Base-by-base conservation (phyloP, 106 monocot genomes). In the Dendrobium catenatum region DNA sequence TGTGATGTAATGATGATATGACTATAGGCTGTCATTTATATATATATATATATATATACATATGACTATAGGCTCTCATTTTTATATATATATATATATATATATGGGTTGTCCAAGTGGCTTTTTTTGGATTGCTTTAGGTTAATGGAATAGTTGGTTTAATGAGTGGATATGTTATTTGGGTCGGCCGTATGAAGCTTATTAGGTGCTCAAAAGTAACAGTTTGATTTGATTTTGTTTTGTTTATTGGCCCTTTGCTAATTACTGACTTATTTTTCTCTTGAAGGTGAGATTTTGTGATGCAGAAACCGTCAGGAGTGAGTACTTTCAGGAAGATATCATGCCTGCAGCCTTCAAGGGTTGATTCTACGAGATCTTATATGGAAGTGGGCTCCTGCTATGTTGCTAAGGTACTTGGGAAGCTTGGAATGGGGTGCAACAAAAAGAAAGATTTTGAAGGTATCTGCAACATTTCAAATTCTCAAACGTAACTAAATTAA, bases 261-360 rank as follows among this genome's bases (percentile, higher is more conserved):
- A 40, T 10, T 13, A 37, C 33, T 37, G 26, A 33, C 33, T 72
- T 15, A 9, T 27, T 77, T 80, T 10, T 79, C 10, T 20, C 16
- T 76, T 76, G 11, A 73, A 89, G 92, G 92, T 89, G 86, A 89
- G 89, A 54, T 89, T 89, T 76, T 92, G 92, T 44, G 76, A 87
- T 77, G 80, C 44, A 44, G 89, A 86, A 68, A 87, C 92, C 24
- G 85, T 92, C 48, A 48, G 77, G 22, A 87, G 79, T 76, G 89
- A 92, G 44, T 92, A 92, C 68, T 92, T 92, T 43, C 87, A 81
- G 10, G 86, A 87, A 47, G 87, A 81, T 48, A 87, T 87, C 4
- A n/a, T 89, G 16, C 92, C 92, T 13, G 77, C 67, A 27, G 82
- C 80, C 49, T 89, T 89, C 80, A 78, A 54, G 22, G 40, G 22